Evolutionary conservation across 768 basidiomycete genomes (phyloP).

Genomic region (Cystobasidium ongulense): DNA sequence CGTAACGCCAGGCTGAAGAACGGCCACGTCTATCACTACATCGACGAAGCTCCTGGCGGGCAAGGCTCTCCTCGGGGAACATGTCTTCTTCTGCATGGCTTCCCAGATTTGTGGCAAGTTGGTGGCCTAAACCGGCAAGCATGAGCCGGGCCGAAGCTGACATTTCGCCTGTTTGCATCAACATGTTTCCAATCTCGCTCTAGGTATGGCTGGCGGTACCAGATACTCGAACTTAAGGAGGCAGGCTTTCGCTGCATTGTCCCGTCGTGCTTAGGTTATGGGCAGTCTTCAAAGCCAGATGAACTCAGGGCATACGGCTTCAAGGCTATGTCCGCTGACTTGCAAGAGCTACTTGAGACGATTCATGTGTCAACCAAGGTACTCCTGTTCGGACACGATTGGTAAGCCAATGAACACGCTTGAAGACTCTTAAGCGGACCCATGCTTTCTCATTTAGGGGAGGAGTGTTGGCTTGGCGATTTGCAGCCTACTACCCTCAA

Average conservation of each 20-base stretch:
- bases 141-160: background rate
- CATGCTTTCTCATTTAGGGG: background rate
- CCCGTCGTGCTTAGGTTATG: slow-evolving; percentile 17
- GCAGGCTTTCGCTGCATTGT: slow-evolving; percentile 16
- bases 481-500: slow-evolving; percentile 13
- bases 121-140: background rate
- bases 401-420: background rate
- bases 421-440: background rate
- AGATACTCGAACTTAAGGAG: background rate
- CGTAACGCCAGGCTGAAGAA: background rate
- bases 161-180: too few relatives aligned
- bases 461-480: slow-evolving; percentile 22
- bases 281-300: slow-evolving; percentile 6
- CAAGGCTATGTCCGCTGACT: slow-evolving; percentile 1
- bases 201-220: slow-evolving; percentile 29
- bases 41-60: background rate
- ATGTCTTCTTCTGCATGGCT: slow-evolving; percentile 26
- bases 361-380: background rate
- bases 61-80: background rate
- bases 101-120: slow-evolving; percentile 27
- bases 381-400: slow-evolving; percentile 25
- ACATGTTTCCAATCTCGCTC: too few relatives aligned
- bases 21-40: slow-evolving; percentile 7
- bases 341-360: background rate
- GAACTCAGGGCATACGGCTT: background rate